Percentiles rank a stretch among this genome's conserved stretches.
phyloP scores from a whole-genome alignment of 2,329 filamentous ascomycete species.

The Arthroderma sp. region DNA sequence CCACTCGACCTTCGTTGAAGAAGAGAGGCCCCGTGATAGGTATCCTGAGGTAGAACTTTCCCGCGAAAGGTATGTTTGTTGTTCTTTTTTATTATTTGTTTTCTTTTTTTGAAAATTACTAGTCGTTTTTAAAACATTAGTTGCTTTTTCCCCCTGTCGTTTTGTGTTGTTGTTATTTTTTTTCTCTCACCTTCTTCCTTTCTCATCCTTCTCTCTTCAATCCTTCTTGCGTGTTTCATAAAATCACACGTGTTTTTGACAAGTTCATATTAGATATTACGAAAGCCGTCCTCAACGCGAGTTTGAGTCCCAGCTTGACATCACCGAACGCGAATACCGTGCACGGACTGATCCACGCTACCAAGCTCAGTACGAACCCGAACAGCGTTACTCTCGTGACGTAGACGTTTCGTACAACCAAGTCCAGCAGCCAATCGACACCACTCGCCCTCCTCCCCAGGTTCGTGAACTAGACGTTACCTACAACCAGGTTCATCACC shows the following conservation, averaged over 20 bases:
- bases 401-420: constrained; percentile 17
- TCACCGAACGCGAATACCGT: constrained; percentile 52
- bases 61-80: constrained; percentile 36
- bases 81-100: neutral
- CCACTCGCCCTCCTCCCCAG: constrained; percentile 6
- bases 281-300: constrained; percentile 26
- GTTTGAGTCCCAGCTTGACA: constrained; percentile 37
- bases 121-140: constrained; percentile 5
- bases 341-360: constrained; percentile 44
- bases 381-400: constrained; percentile 24
- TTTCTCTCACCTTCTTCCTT: too few relatives aligned
- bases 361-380: constrained; percentile 30
- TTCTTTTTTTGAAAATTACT: constrained; percentile 12
- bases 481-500: constrained; percentile 13
- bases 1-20: constrained; percentile 26
- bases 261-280: constrained; percentile 9
- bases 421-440: constrained; percentile 12
- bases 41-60: constrained; percentile 38
- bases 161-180: too few relatives aligned
- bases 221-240: too few relatives aligned
- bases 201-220: constrained; percentile 2
- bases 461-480: constrained; percentile 15
- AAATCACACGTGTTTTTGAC: too few relatives aligned
- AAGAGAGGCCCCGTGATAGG: constrained; percentile 25
- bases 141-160: too few relatives aligned